Conservation (phyloP, 2,329 filamentous ascomycete genomes). For the Colletotrichum trifolii region DNA sequence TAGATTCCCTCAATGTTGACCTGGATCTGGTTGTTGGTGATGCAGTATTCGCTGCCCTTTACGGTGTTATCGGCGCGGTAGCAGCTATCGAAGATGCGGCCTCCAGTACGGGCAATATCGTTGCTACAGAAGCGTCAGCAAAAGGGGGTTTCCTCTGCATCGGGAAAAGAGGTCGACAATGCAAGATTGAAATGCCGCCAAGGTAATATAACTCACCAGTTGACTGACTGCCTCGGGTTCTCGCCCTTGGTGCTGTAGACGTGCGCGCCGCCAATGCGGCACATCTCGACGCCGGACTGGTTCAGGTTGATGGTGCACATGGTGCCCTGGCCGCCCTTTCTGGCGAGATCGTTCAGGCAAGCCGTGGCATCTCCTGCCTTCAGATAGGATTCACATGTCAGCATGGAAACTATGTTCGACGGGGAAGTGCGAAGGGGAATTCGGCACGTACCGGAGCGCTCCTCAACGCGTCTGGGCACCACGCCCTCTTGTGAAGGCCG, state of each 20-base stretch:
- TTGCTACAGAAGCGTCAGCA: neutral
- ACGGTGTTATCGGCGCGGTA: slow-evolving; percentile 2
- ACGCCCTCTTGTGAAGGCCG: neutral
- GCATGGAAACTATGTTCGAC: neutral
- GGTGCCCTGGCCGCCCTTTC: neutral
- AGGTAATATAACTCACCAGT: neutral
- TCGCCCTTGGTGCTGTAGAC: fast-evolving
- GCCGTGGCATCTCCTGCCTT: neutral
- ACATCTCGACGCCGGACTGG: neutral
- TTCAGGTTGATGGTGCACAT: neutral
- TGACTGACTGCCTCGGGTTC: neutral
- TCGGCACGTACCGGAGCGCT: neutral
- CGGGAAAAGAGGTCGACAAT: neutral
- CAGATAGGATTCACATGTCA: neutral
- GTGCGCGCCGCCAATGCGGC: neutral
- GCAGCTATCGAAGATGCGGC: slow-evolving; percentile 11
- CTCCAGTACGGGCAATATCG: slow-evolving; percentile 2
- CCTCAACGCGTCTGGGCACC: neutral
- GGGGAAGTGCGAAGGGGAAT: no score
- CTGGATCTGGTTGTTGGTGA: neutral
- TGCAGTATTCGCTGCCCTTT: neutral
- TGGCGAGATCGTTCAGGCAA: neutral
- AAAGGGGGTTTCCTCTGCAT: neutral
- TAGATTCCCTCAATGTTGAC: neutral
- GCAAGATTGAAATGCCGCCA: neutral